Evolutionary conservation across 2,329 filamentous ascomycete species (phyloP), one percentile per base, ranked within the genome.

Genomic region (Macrophomina pseudophaseolina): DNA sequence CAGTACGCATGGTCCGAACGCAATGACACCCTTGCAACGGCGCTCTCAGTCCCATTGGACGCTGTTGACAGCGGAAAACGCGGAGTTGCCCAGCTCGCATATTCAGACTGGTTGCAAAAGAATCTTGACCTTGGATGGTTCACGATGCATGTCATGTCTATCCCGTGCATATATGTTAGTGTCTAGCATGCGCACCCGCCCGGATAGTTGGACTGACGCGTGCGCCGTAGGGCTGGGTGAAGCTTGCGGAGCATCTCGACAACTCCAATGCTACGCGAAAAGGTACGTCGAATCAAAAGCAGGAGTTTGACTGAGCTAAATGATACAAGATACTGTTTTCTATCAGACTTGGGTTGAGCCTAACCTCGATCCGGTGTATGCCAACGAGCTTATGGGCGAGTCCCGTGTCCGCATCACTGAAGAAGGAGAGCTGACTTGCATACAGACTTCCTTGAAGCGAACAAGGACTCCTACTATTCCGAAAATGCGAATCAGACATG

Each of bases 81-180:
- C 28, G 18, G 35, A 9, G 18, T 30, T 1, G 53, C 53, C 11
- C 53, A 58, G 53, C 53, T 58, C 18, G 53, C 53, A 2, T 58
- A 58, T 28, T 58, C 53, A 4, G 35, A 58, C 33, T 58, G 53
- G 53, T 35, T 58, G 1, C 53, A 58, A 33, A 44, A 58, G 14
- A 58, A 58, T 5, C 23, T 58, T 2, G 53, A 58, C n/a, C 53
- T 58, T 16, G 53, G 53, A 44, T 58, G 53, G 53, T 58, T 58
- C 35, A 58, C 53, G 2, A 35, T 58, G 11, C 53, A 58, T 12
- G 35, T 58, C 5, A 58, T 58, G 53, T 30, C 53, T 2, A 58
- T 58, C 30, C 53, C 53, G 38, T 58, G 53, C 35, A 28, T 58
- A 5, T 58, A 58, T 18, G 53, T 58, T 16, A 16, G 35, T 3